Base-by-base conservation (phyloP, 1,284 basidiomycete genomes). In the Omphalotus olearius region DNA sequence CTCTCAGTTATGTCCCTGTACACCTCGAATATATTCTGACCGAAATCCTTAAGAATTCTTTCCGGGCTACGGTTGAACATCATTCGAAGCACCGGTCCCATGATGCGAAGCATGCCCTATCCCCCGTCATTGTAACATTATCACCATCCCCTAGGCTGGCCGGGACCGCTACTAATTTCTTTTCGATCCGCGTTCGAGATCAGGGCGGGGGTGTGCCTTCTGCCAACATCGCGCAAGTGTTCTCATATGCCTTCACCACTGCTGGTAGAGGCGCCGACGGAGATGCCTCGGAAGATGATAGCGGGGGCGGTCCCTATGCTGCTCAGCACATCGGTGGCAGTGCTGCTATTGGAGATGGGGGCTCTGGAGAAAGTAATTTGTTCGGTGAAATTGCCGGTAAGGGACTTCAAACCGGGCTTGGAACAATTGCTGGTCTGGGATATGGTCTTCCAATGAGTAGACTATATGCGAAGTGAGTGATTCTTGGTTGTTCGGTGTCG, bases 221-320 rank as follows among this genome's bases (percentile, higher is more conserved):
- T 2, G 70, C 76, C 6, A 82, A 93, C 63, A 80, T 94, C 72
- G 71, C 78, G 14, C 79, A 83, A 47, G 88, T 95, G 52, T 95
- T 94, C 67, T 90, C 88, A 18, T 95, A 95, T 64, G 91, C 91
- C 5, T 95, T 93, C 65, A 93, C 92, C 2, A 94, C 92, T 2
- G 88, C 86, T 11, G 80, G 80, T n/a, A 64, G 69, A 49, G 66
- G 62, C 2, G 72, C 75, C 3, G 68, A 71, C 28, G 49, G 56
- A 11, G 64, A 63, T 49, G 46, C 56, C 5, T 18, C 55, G 62
- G 69, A 63, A 49, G 69, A 76, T 49, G 75, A 68, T 3, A 66
- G 66, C 20, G 78, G 69, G 3, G 83, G 80, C 33, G 86, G 85
- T 0, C 85, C 87, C 11, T 84, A 91, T 61, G 82, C 83, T 44